A percentile compares a stretch with the other conserved stretches of the same genome.
phyloP scores from a whole-genome alignment of 2,329 filamentous ascomycete genomes.

The Apiospora aurea region DNA sequence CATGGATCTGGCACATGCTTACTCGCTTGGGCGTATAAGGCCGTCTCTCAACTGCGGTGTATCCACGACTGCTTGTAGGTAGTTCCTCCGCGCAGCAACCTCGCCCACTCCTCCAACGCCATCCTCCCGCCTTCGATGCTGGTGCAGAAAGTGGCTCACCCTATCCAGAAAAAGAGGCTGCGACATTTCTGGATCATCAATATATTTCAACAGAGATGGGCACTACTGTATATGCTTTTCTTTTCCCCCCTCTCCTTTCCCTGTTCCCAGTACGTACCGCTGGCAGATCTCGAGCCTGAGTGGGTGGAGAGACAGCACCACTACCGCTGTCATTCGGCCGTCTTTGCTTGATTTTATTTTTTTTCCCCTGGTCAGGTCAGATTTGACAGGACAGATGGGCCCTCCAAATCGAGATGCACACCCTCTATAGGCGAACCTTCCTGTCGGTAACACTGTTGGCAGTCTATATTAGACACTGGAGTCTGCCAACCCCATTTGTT shows the following conservation, averaged over 20 bases:
- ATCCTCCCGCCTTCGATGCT: neutral
- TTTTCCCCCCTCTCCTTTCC: neutral
- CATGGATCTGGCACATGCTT: constrained; percentile 17
- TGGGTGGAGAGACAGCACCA: neutral
- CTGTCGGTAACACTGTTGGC: constrained; percentile 37
- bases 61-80: neutral
- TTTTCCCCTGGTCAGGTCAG: neutral
- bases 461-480: constrained; percentile 38
- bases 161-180: constrained; percentile 16
- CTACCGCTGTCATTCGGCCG: constrained; percentile 9
- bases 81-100: constrained; percentile 6
- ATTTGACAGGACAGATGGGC: neutral
- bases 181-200: constrained; percentile 14
- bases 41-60: neutral
- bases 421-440: constrained; percentile 34
- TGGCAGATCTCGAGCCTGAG: neutral
- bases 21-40: neutral
- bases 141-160: constrained; percentile 11
- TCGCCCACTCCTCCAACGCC: neutral
- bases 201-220: neutral
- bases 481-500: constrained; percentile 26
- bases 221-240: neutral
- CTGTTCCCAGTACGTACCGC: constrained; percentile 1
- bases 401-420: constrained; percentile 28
- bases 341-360: neutral